A percentile compares a stretch with the other conserved stretches of the same genome.
Conservation (phyloP, 495 filamentous ascomycete genomes). For the Acidomyces sp. region DNA sequence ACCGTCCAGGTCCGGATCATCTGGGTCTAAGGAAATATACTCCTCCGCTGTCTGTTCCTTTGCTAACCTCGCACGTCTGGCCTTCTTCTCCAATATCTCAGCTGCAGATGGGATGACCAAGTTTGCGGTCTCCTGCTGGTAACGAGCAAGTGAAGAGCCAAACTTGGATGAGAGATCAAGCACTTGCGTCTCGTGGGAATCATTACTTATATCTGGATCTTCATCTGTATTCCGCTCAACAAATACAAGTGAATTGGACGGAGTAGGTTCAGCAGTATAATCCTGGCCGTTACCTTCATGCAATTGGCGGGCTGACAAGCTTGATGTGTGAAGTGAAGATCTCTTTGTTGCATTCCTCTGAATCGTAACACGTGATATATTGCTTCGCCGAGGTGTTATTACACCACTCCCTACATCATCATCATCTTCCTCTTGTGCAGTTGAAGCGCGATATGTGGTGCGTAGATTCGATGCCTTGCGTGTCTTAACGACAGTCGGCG, state of each 20-base stretch:
- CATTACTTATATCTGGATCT: constrained; percentile 29
- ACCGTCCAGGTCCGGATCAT: constrained; percentile 26
- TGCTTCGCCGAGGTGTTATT: constrained; percentile 55
- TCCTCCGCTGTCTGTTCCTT: constrained; percentile 50
- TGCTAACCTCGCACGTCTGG: constrained; percentile 64
- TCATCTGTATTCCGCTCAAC: constrained; percentile 24
- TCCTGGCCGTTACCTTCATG: constrained; percentile 50
- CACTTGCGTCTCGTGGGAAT: constrained; percentile 24
- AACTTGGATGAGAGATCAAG: constrained; percentile 60
- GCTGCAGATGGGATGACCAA: constrained; percentile 62
- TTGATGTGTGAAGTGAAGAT: constrained; percentile 28
- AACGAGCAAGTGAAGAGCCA: constrained; percentile 32
- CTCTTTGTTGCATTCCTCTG: constrained; percentile 58
- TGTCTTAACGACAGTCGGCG: constrained; percentile 34
- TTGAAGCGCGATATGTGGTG: constrained; percentile 60
- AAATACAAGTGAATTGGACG: constrained; percentile 55
- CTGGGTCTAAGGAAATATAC: constrained; percentile 63
- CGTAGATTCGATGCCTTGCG: constrained; percentile 49
- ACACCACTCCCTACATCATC: constrained; percentile 21
- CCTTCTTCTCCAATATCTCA: constrained; percentile 90
- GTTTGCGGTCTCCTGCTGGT: constrained; percentile 23
- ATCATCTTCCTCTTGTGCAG: constrained; percentile 32
- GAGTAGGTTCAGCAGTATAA: constrained; percentile 81
- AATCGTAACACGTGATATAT: constrained; percentile 53
- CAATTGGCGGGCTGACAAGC: constrained; percentile 1